Evolutionary conservation across 345 rosid genomes (phyloP).

Genomic region (Bretschneidera sinensis): DNA sequence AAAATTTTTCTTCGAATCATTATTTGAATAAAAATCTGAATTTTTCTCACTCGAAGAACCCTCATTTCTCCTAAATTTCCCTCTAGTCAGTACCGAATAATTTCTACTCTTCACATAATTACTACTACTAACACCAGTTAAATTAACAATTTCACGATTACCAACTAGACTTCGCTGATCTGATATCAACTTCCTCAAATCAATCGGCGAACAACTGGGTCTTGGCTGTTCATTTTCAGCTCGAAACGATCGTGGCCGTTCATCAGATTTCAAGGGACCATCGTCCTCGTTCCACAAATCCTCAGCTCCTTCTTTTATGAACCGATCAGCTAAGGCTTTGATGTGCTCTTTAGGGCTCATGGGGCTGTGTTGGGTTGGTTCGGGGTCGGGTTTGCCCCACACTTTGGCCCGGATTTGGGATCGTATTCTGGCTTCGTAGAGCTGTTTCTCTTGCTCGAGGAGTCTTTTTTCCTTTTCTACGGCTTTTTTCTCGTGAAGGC

Average conservation of each 20-base stretch:
- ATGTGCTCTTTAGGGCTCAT: conserved; percentile 60
- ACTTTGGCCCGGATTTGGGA: conserved; percentile 61
- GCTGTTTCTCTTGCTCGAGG: conserved; percentile 87
- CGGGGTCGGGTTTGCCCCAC: conserved; percentile 28
- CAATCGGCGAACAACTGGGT: conserved; percentile 37
- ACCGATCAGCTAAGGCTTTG: conserved; percentile 81
- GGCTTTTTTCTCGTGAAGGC: conserved; percentile 91
- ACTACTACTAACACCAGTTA: conserved; percentile 5
- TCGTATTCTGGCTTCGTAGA: conserved; percentile 73
- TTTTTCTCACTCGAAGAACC: conserved; percentile 22
- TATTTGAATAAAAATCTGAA: neutral
- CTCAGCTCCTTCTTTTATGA: conserved; percentile 81
- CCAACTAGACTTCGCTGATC: conserved; percentile 10
- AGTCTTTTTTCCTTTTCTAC: conserved; percentile 81
- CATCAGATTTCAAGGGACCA: conserved; percentile 51
- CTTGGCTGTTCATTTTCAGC: conserved; percentile 22
- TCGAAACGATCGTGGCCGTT: conserved; percentile 12
- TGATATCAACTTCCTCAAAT: conserved; percentile 40
- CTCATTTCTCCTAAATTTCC: conserved; percentile 24
- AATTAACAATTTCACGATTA: conserved; percentile 13
- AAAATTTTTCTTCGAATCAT: conserved; percentile 11
- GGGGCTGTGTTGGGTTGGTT: conserved; percentile 30
- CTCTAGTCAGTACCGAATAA: conserved; percentile 42
- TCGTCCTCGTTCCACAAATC: conserved; percentile 89
- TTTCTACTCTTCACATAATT: conserved; percentile 31